These are phyloP conservation scores for Pseudognaphalium luteoalbum DNA, from an alignment of 129 eudicot species.

Conservation along the genomic window DNA sequence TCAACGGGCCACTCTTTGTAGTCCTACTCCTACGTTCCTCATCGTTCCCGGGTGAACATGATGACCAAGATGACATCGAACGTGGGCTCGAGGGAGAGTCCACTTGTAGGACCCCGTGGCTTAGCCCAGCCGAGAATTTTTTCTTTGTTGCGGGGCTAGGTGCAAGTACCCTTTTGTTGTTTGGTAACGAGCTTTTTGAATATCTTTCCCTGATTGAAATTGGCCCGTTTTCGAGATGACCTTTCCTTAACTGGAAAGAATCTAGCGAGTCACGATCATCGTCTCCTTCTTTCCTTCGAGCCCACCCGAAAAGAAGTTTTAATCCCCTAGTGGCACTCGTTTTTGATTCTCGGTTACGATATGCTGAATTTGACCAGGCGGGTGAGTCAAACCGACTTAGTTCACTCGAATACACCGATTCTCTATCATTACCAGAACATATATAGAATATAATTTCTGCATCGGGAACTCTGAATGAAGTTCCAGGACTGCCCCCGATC, in stretches of 20 bases:
- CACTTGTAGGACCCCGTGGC: conserved; percentile 57
- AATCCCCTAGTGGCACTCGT: conserved; percentile 45
- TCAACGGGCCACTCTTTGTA: not conserved
- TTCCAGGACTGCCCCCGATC: conserved; percentile 80
- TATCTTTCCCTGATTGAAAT: conserved; percentile 55
- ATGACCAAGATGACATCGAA: conserved; percentile 63
- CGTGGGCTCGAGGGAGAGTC: conserved; percentile 55
- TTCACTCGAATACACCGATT: conserved; percentile 48
- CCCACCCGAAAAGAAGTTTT: conserved; percentile 51
- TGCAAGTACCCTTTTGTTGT: conserved; percentile 32
- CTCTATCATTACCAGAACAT: conserved; percentile 41
- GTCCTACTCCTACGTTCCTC: conserved; percentile 26
- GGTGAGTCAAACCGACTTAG: conserved; percentile 39
- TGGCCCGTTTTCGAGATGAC: conserved; percentile 26
- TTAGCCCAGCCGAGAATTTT: conserved; percentile 51
- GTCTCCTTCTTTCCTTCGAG: conserved; percentile 34
- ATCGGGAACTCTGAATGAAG: conserved; percentile 71
- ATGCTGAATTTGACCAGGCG: conserved; percentile 27
- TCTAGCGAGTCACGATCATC: conserved; percentile 38
- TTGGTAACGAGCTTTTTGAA: conserved; percentile 29
- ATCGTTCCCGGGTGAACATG: conserved; percentile 41
- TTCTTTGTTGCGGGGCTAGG: conserved; percentile 61
- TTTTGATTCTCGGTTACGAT: conserved; percentile 27
- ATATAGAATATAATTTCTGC: conserved; percentile 53
- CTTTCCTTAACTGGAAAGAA: conserved; percentile 29